Conservation (phyloP, 2,329 filamentous ascomycete species). For the Colletotrichum chrysophilum region DNA sequence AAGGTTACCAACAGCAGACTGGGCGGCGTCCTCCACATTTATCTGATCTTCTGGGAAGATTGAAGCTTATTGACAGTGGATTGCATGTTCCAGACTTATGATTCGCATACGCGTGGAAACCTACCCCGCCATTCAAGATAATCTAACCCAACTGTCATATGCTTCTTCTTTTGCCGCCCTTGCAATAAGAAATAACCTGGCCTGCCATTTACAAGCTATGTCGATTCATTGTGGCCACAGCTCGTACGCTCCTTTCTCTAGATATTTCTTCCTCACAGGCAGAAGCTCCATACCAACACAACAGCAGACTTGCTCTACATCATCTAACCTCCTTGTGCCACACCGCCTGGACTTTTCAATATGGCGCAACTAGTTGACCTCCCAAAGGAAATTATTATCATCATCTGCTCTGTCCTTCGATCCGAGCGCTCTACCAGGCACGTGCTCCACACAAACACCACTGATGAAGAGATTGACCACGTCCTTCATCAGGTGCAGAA, state of each 20-base stretch:
- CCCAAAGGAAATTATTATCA: background rate
- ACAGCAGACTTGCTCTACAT: background rate
- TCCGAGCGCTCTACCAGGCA: background rate
- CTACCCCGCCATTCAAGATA: background rate
- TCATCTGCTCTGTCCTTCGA: background rate
- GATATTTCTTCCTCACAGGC: background rate
- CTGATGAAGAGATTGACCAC: background rate
- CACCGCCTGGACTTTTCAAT: background rate
- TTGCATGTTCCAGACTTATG: background rate
- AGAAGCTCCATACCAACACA: background rate
- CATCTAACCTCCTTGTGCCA: background rate
- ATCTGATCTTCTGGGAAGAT: background rate
- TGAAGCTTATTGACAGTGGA: background rate
- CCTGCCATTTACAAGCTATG: background rate
- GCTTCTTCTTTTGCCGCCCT: background rate
- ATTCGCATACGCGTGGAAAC: background rate
- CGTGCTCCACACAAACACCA: background rate
- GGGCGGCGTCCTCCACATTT: background rate
- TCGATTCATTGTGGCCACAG: background rate
- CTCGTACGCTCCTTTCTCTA: background rate
- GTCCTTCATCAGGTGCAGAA: background rate
- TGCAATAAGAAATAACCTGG: background rate
- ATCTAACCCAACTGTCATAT: background rate
- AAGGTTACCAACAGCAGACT: background rate
- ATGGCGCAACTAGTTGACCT: background rate